Conservation (phyloP, 306 rosid genomes). For the Quillaja saponaria region DNA sequence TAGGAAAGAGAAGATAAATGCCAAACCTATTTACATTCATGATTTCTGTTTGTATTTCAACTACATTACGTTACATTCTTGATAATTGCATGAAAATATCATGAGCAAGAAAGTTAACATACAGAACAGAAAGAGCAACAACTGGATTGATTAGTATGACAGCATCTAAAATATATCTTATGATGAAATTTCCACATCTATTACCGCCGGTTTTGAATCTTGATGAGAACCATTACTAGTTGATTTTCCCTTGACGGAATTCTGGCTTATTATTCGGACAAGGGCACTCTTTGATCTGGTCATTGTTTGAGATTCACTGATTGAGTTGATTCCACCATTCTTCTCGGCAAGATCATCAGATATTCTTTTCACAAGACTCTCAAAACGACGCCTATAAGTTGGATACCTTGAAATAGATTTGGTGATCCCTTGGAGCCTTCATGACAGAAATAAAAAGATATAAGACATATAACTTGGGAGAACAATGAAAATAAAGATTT, state of each 20-base stretch:
- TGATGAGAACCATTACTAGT: conserved; percentile 45
- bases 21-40: no score
- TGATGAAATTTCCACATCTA: conserved; percentile 49
- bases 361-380: conserved; percentile 49
- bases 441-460: conserved; percentile 1
- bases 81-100: no score
- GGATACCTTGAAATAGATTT: conserved; percentile 89
- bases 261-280: conserved; percentile 53
- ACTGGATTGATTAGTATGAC: neutral
- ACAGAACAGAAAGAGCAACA: no score
- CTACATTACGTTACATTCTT: no score
- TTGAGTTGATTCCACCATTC: conserved; percentile 27
- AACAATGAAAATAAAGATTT: neutral
- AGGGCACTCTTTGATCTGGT: conserved; percentile 85
- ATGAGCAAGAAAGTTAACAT: no score
- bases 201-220: conserved; percentile 43
- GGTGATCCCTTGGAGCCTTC: conserved; percentile 86
- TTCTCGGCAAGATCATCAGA: conserved; percentile 56
- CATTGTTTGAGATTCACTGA: conserved; percentile 26
- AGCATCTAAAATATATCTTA: neutral
- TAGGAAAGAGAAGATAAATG: no score
- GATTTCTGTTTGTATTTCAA: no score
- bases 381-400: conserved; percentile 75
- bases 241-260: conserved; percentile 52
- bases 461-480: neutral